Conservation (phyloP, 2,329 filamentous ascomycete species). For the Phoma herbarum region DNA sequence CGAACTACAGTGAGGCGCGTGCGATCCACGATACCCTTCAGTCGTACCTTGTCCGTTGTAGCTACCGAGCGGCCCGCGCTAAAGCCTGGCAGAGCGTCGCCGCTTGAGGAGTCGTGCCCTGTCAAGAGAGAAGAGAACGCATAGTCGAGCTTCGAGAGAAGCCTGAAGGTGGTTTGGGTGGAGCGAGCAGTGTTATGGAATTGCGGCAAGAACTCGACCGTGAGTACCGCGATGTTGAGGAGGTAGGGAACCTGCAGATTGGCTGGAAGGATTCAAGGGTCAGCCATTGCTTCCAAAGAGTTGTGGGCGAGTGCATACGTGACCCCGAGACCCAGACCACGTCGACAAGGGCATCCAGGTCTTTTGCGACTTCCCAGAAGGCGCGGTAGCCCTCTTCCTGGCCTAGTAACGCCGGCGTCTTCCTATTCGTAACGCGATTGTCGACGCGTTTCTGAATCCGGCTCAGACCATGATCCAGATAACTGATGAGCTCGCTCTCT, state of each 20-base stretch:
- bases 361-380: slow-evolving; percentile 75
- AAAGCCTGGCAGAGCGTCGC: slow-evolving; percentile 74
- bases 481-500: slow-evolving; percentile 66
- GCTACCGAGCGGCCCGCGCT: slow-evolving; percentile 69
- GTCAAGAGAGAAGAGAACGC: slow-evolving; percentile 80
- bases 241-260: slow-evolving; percentile 84
- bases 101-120: slow-evolving; percentile 72
- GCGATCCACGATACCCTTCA: slow-evolving; percentile 81
- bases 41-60: slow-evolving; percentile 88
- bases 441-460: slow-evolving; percentile 40
- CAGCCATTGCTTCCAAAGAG: background rate
- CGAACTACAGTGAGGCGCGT: slow-evolving; percentile 76
- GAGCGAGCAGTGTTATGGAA: slow-evolving; percentile 73
- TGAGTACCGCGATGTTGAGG: slow-evolving; percentile 76
- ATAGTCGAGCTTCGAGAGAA: slow-evolving; percentile 81
- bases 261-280: slow-evolving; percentile 57
- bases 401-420: slow-evolving; percentile 55
- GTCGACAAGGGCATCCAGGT: slow-evolving; percentile 78
- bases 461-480: slow-evolving; percentile 62
- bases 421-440: slow-evolving; percentile 52
- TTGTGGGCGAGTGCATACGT: slow-evolving; percentile 64
- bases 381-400: slow-evolving; percentile 63
- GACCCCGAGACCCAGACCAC: slow-evolving; percentile 88
- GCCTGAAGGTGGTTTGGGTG: slow-evolving; percentile 71
- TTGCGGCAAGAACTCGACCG: slow-evolving; percentile 74